Evolutionary conservation across 148 eudicot species (phyloP).

Genomic region (Rheum nobile): DNA sequence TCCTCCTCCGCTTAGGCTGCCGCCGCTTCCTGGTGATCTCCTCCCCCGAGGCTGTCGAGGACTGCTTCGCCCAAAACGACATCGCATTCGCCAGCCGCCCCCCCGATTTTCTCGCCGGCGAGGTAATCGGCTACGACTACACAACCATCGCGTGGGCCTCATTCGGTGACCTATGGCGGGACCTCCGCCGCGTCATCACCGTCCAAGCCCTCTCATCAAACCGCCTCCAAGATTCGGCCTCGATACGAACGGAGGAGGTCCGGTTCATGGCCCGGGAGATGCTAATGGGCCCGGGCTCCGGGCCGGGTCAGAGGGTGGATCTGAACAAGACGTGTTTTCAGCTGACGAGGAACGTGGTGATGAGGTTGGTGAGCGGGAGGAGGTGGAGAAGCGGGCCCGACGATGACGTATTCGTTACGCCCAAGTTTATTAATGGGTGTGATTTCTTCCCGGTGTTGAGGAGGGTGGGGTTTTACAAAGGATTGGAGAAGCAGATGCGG

Average conservation of each 20-base stretch:
- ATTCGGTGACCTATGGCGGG: constrained; percentile 36
- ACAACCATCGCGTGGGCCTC: constrained; percentile 23
- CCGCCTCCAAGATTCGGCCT: constrained; percentile 12
- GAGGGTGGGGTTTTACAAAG: constrained; percentile 5
- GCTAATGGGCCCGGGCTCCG: background rate
- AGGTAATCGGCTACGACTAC: constrained; percentile 11
- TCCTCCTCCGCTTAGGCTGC: constrained; percentile 21
- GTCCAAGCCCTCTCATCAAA: constrained; percentile 22
- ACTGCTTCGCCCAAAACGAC: constrained; percentile 27
- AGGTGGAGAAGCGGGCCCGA: background rate
- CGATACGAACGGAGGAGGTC: constrained; percentile 15
- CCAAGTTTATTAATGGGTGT: background rate
- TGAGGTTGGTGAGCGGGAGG: background rate
- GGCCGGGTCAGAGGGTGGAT: background rate
- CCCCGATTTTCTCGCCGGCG: constrained; percentile 17
- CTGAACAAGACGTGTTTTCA: background rate
- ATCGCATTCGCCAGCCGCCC: constrained; percentile 32
- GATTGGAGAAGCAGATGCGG: constrained; percentile 10
- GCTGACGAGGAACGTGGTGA: constrained; percentile 3
- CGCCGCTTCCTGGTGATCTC: constrained; percentile 17
- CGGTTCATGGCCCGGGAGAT: background rate
- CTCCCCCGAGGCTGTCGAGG: constrained; percentile 21
- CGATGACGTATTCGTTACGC: background rate
- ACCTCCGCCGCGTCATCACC: constrained; percentile 23
- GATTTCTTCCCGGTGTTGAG: constrained; percentile 8